Base-by-base conservation (phyloP, 2,329 filamentous ascomycete species). In the Stemphylium beticola region DNA sequence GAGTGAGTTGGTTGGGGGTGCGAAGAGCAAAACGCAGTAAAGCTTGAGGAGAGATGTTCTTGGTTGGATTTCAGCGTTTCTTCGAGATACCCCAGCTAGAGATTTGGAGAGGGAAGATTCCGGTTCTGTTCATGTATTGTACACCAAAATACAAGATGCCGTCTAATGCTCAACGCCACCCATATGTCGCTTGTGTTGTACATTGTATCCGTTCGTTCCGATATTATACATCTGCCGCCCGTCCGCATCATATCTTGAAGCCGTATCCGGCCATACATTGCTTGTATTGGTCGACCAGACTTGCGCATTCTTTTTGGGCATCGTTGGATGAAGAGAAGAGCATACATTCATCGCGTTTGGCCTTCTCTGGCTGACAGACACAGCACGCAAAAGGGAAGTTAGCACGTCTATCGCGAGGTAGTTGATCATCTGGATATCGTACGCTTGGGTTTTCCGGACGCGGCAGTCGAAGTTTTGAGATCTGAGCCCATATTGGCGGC, bases 311-410 rank as follows among this genome's bases (percentile, higher is more conserved):
- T 71, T 86, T 83, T 68, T 91, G 85, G 34, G 95, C 91, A 73
- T 97, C 89, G 71, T 88, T 83, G 57, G 90, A 84, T 60, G 86
- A 92, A 51, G 92, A 96, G 81, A 98, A 97, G 52, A 99, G 90
- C 93, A 99, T 98, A 83, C 95, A 99, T 79, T 99, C 93, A 80
- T 99, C 95, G 61, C 95, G 91, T 66, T 85, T 85, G 34, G 91
- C 83, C 78, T 99, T 99, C 77, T 99, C 92, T 39, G 95, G 87
- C 74, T 93, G 97, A 86, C 95, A 99, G 26, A 98, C 95, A 75
- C 95, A 98, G 85, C 95, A 98, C 38, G 93, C 22, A 2, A 7
- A 4, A 7, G 8, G 22, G 4, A 11, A 4, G 49, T 58, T 26
- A 61, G 55, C 33, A 15, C 12, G 22, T 17, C n/a, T 14, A 9